Evolutionary conservation across 2,329 filamentous ascomycete species (phyloP), one percentile per base, ranked within the genome.

Genomic region (Colletotrichum salicis): DNA sequence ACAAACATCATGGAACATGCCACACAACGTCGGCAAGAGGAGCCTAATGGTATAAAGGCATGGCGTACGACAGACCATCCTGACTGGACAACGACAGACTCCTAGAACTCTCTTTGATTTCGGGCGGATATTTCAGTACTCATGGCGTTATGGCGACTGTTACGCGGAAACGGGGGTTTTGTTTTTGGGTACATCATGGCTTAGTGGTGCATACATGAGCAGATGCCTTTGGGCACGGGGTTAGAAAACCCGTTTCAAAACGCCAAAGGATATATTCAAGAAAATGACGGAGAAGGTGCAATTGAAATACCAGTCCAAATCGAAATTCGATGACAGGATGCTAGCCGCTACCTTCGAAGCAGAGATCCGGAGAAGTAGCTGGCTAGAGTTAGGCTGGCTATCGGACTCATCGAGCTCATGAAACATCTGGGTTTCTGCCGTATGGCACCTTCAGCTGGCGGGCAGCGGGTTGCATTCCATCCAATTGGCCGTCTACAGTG

Each of bases 51-150:
- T 4, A 90, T 92, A 74, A 87, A 85, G 75, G 85, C 86, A 2
- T 92, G 90, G 90, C 85, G 83, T 59, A 84, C 88, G 24, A 85
- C 83, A 66, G 88, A 92, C 45, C 84, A 91, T 67, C 88, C 90
- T 2, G 84, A 89, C 73, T 92, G 90, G 89, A 51, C 75, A 56
- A 76, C 48, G 12, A 15, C 35, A 22, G 62, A 70, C 15, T 27
- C 67, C 5, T 48, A 63, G 45, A 1, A 4, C 45, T 41, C 7
- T 19, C 7, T n/a, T n/a, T 5, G 6, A 41, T 15, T 35, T 22
- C 1, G 13, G 24, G 15, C 15, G 22, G 33, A 29, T 22, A 11
- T 41, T 41, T 29, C 7, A 31, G 11, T 31, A 22, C 12, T 33
- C 41, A 45, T 33, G 66, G 55, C 66, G 70, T 72, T 64, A 48